These are phyloP conservation scores for Trematosphaeria pertusa DNA, from an alignment of 2,329 filamentous ascomycete genomes.

Conservation along the genomic window DNA sequence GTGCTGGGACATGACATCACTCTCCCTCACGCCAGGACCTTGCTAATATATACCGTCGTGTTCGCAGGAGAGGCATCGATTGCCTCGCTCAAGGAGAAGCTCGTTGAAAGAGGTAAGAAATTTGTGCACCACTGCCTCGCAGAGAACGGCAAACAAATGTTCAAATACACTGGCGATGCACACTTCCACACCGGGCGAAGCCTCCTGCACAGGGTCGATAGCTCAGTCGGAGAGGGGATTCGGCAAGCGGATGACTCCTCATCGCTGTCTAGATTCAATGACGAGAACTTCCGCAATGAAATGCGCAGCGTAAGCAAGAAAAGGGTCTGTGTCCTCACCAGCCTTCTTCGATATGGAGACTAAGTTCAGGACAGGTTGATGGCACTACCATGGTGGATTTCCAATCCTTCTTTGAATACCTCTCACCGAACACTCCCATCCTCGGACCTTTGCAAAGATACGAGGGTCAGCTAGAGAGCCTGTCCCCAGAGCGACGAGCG, in stretches of 20 bases:
- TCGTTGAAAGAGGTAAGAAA: constrained; percentile 21
- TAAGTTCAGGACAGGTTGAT: constrained; percentile 1
- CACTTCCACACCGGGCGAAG: constrained; percentile 4
- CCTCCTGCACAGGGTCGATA: not conserved
- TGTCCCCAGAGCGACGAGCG: constrained; percentile 3
- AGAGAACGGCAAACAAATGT: constrained; percentile 5
- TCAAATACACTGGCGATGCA: constrained; percentile 10
- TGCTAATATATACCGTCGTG: too few species aligned
- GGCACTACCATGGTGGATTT: constrained; percentile 10
- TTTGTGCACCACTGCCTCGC: constrained; percentile 1
- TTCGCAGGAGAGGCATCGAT: not conserved
- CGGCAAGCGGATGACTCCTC: not conserved
- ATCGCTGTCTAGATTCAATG: not conserved
- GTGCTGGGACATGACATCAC: too few species aligned
- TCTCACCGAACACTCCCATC: constrained; percentile 7
- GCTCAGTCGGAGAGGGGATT: not conserved
- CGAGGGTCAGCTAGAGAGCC: not conserved
- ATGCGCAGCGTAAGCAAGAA: not conserved
- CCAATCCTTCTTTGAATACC: constrained; percentile 7
- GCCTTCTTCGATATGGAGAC: too few species aligned
- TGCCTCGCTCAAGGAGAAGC: constrained; percentile 32
- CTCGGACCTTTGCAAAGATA: constrained; percentile 1
- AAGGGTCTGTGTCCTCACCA: not conserved
- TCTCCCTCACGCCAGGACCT: too few species aligned
- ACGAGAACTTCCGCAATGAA: not conserved